phyloP scores from a whole-genome alignment of 306 rosid species.

The Albizia julibrissin region DNA sequence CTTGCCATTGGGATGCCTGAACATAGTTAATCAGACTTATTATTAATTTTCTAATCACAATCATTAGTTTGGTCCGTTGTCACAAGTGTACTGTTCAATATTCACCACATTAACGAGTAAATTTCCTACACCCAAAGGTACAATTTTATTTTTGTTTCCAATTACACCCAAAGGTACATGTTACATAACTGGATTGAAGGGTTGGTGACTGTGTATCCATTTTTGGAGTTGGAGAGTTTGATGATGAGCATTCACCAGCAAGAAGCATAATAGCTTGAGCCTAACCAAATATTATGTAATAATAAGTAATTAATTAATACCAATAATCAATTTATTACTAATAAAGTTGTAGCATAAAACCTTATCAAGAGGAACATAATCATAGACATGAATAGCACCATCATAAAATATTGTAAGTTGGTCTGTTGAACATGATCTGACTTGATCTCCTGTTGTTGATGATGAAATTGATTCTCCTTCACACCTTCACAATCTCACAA shows the following conservation, averaged over 20 bases:
- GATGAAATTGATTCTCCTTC: background rate
- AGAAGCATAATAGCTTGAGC: constrained; percentile 23
- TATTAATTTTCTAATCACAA: background rate
- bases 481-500: constrained; percentile 18
- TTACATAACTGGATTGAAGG: background rate
- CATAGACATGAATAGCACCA: constrained; percentile 36
- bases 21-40: background rate
- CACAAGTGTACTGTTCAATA: background rate
- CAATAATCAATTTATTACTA: background rate
- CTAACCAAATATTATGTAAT: background rate
- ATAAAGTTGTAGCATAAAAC: background rate
- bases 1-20: constrained; percentile 40
- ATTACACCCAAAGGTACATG: too few species aligned
- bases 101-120: background rate
- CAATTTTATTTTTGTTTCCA: too few species aligned
- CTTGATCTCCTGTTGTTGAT: background rate
- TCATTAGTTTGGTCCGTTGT: background rate
- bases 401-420: constrained; percentile 42
- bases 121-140: background rate
- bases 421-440: background rate
- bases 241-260: constrained; percentile 17
- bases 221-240: constrained; percentile 4
- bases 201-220: background rate
- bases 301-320: background rate
- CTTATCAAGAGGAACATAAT: constrained; percentile 36